These are phyloP conservation scores for Arachnomyces sp. DNA, from an alignment of 2,329 filamentous ascomycete species.

Conservation along the genomic window DNA sequence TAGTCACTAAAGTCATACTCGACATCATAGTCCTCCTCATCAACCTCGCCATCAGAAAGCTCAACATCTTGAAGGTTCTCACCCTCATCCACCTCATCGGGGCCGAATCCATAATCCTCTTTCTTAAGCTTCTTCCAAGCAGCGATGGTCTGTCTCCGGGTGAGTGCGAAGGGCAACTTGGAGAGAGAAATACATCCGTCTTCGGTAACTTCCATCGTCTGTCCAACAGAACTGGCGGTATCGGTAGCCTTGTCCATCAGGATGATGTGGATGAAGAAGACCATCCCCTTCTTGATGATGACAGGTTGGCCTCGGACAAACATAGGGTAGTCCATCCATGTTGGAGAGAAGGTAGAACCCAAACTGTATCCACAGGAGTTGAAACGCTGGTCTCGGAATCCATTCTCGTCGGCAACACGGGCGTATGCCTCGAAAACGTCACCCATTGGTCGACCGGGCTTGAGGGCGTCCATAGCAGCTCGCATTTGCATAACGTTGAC, in stretches of 20 bases:
- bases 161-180: conserved; percentile 26
- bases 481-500: conserved; percentile 23
- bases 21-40: conserved; percentile 26
- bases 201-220: conserved; percentile 23
- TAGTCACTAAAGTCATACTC: conserved; percentile 29
- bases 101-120: conserved; percentile 26
- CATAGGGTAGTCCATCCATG: conserved; percentile 17
- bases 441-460: conserved; percentile 20
- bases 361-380: conserved; percentile 24
- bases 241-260: conserved; percentile 28
- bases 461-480: conserved; percentile 20
- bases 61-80: conserved; percentile 28
- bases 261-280: conserved; percentile 30
- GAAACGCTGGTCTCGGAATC: conserved; percentile 23
- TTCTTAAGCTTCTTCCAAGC: conserved; percentile 27
- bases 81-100: conserved; percentile 24
- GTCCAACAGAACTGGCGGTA: conserved; percentile 27
- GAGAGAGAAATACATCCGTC: conserved; percentile 24
- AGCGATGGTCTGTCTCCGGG: conserved; percentile 26
- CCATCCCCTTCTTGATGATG: conserved; percentile 21
- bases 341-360: conserved; percentile 21
- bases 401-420: conserved; percentile 24
- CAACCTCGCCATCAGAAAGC: conserved; percentile 24
- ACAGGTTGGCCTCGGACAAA: conserved; percentile 14
- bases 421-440: conserved; percentile 23